Evolutionary conservation across 148 eudicot genomes (phyloP), one percentile per base, ranked within the genome.

Genomic region (Simmondsia chinensis): DNA sequence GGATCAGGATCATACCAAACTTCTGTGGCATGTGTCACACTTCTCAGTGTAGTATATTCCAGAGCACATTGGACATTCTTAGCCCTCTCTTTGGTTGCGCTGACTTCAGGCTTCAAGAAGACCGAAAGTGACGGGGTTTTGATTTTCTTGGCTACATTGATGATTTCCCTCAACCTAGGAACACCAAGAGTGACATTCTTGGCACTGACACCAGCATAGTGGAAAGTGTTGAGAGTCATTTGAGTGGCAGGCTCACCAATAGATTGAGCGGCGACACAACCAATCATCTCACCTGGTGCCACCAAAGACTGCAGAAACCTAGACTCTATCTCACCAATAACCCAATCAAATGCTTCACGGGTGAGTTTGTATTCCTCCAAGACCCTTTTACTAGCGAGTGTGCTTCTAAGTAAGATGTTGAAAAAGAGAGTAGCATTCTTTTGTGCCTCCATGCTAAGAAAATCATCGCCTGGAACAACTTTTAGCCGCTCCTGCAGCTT

Each of bases 161-260:
- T 85, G 37, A 91, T 91, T 54, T 91, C 99, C 59, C 95, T 82
- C 86, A 91, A 77, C 75, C 99, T 64, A 7, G 99, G 99, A 56
- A 91, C 99, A 51, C 99, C 99, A 34, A 91, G 77, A 50, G 99
- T 91, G 58, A 91, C 99, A 73, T 91, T 91, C 77, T 91, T 91
- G 21, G 99, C 99, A 79, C 99, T 91, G 44, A 91, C 99, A 82
- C 99, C 99, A 79, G 99, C 95, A 82, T 79, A 91, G 39, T 91
- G 99, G 57, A 91, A 91, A 27, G 99, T 91, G 49, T 91, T 91
- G 4, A 91, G 81, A 22, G 99, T 91, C 99, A 91, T 91, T 39
- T 91, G 99, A 26, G 99, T 91, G 28, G 99, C 99, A 57, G 99
- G 99, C 60, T 91, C 99, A 52, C 99, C 99, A 63, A 91, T 91